Evolutionary conservation across 78 protist species (phyloP).

Genomic region (Trichosphaerium sp.): DNA sequence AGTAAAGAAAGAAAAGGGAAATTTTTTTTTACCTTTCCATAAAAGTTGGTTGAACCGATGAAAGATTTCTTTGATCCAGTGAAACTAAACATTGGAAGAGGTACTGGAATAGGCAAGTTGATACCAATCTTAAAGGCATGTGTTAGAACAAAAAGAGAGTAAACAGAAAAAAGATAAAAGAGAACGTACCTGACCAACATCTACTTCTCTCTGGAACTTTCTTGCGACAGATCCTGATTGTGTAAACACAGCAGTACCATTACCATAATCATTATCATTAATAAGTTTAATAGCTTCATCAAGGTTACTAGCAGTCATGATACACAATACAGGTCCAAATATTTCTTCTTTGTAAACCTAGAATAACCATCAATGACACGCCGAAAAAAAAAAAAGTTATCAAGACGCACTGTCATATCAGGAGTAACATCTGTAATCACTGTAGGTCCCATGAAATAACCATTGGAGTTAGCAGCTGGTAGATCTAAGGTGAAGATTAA

Average conservation of each 20-base stretch:
- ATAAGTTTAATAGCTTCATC: conserved; percentile 91
- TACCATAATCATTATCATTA: conserved; percentile 95
- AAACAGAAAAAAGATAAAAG: not conserved
- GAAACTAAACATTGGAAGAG: conserved; percentile 93
- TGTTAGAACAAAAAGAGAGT: not conserved
- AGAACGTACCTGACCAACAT: conserved; percentile 66
- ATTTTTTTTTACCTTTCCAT: conserved; percentile 57
- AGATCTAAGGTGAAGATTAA: no score
- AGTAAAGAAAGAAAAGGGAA: not conserved
- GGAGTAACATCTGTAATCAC: conserved; percentile 68
- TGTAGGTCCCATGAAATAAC: conserved; percentile 93
- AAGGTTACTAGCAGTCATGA: conserved; percentile 65
- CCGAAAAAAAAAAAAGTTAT: not conserved
- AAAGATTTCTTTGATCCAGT: conserved; percentile 84
- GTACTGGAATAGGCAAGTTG: conserved; percentile 96
- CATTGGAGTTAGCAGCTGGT: no score
- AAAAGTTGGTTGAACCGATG: conserved; percentile 79
- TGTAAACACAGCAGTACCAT: conserved; percentile 97
- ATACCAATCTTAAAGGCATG: conserved; percentile 64
- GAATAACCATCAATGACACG: not conserved
- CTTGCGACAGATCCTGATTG: conserved; percentile 85
- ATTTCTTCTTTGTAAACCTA: conserved; percentile 83
- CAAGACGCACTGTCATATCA: conserved; percentile 20
- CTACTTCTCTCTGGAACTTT: conserved; percentile 75
- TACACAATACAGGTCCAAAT: conserved; percentile 88